Conservation (phyloP, 306 rosid genomes). For the Alnus glutinosa region DNA sequence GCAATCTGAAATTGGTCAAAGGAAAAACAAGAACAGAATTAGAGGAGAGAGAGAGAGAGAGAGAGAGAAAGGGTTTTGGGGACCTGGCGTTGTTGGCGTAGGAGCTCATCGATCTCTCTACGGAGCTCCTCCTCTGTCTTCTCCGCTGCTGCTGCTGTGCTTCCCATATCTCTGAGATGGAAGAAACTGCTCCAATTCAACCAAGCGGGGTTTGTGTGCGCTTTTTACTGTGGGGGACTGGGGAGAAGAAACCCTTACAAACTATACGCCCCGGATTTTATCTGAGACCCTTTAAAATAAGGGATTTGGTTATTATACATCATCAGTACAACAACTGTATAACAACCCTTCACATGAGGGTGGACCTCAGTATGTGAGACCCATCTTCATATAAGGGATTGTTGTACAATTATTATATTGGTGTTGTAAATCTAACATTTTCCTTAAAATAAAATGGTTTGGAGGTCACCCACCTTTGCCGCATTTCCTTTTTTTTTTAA, state of each 20-base stretch:
- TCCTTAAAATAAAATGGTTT: neutral
- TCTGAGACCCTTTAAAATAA: neutral
- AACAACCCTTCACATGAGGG: too few relatives aligned
- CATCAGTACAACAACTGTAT: too few relatives aligned
- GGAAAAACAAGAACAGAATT: neutral
- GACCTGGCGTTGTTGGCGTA: conserved; percentile 95
- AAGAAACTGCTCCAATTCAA: neutral
- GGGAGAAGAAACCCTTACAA: neutral
- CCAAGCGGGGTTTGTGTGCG: neutral
- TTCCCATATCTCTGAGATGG: conserved; percentile 43
- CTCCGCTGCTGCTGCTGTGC: conserved; percentile 49
- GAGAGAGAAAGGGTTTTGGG: conserved; percentile 13
- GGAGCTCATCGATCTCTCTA: conserved; percentile 93
- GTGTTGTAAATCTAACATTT: too few relatives aligned
- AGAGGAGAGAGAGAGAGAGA: neutral
- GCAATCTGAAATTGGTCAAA: conserved; percentile 52
- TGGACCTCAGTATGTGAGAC: too few relatives aligned
- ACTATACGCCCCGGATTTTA: neutral
- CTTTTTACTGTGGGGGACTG: neutral
- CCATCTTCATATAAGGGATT: too few relatives aligned
- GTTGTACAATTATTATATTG: too few relatives aligned
- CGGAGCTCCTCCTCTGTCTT: conserved; percentile 87
- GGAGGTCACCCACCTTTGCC: too few relatives aligned
- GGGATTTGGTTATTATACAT: too few relatives aligned
- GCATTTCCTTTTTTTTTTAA: too few relatives aligned